These are phyloP conservation scores for Pseudogymnoascus sp. DNA, from an alignment of 2,329 filamentous ascomycete species.

Conservation along the genomic window DNA sequence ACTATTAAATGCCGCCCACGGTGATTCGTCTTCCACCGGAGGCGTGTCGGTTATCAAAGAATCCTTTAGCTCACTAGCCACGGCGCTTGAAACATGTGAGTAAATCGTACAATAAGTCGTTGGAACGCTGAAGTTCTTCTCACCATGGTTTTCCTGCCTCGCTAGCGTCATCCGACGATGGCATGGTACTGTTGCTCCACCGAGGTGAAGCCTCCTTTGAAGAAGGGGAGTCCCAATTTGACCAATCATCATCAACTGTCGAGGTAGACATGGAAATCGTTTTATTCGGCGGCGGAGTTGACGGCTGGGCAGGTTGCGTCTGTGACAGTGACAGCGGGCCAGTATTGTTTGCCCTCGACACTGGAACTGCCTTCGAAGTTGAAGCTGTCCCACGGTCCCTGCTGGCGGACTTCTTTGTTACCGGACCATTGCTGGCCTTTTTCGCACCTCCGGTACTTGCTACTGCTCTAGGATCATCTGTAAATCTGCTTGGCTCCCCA, in stretches of 20 bases:
- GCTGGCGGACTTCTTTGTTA: background rate
- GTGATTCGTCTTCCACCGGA: slow-evolving; percentile 31
- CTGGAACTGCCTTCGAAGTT: background rate
- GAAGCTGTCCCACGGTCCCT: background rate
- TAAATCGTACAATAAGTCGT: background rate
- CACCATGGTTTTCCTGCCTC: slow-evolving; percentile 4
- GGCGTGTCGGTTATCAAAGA: slow-evolving; percentile 16
- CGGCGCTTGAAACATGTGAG: background rate
- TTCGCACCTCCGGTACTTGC: background rate
- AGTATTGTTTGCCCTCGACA: background rate
- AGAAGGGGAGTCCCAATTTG: slow-evolving; percentile 54
- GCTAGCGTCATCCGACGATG: slow-evolving; percentile 8
- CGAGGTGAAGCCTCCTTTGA: slow-evolving; percentile 48
- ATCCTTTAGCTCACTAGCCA: slow-evolving; percentile 20
- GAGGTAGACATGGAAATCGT: slow-evolving; percentile 23
- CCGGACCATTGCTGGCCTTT: background rate
- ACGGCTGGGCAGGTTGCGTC: background rate
- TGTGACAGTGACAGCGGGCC: background rate
- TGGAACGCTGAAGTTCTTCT: background rate
- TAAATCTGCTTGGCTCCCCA: background rate
- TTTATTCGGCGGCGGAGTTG: slow-evolving; percentile 2
- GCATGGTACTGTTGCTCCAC: slow-evolving; percentile 49
- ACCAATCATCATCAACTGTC: slow-evolving; percentile 54
- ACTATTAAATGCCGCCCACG: slow-evolving; percentile 37
- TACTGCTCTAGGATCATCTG: background rate